Base-by-base conservation (phyloP, 148 eudicot species). In the Vaccinium myrtillus region DNA sequence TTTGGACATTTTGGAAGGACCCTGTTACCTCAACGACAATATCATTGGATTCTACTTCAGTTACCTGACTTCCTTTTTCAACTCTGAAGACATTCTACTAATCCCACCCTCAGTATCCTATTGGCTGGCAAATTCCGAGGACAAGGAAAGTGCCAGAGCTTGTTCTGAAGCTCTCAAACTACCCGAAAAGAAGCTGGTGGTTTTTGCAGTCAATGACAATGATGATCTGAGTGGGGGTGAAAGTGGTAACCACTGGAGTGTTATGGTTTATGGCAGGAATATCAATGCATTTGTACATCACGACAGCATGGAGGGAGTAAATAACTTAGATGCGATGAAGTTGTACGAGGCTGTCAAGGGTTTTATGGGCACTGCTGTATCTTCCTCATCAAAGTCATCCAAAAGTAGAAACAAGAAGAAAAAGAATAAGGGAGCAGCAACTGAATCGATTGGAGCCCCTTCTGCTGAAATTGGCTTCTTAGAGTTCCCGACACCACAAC, bases 131-230 rank as follows among this genome's bases (percentile, higher is more conserved):
- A 53, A 77, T 21, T 18, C 13, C 32, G 14, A 21, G 49, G 75
- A 71, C 27, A 25, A 8, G 18, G 61, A 80, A 21, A 79, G 69
- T 74, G n/a, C 75, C 19, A 36, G 65, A 48, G 81, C 30, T 13
- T 25, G 27, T 19, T 7, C 65, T 43, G 81, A 86, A 83, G 76
- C 70, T 61, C 84, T 86, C 18, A 76, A 76, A 61, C 67, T 86
- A 2, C 30, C n/a, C 2, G 59, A 74, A 15, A 86, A 58, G 39
- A 65, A 86, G 30, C 53, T 86, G 12, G 69, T 81, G 8, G 23
- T 86, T 73, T 82, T 86, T n/a, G 36, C 87, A 3, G 81, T 86
- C 23, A 59, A 75, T 19, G 80, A 82, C 8, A 82, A 75, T 46
- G 73, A 74, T 49, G 32, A 16, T 27, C 9, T 39, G n/a, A 46